Conservation (phyloP, 306 rosid genomes). For the Castanospermum australe region DNA sequence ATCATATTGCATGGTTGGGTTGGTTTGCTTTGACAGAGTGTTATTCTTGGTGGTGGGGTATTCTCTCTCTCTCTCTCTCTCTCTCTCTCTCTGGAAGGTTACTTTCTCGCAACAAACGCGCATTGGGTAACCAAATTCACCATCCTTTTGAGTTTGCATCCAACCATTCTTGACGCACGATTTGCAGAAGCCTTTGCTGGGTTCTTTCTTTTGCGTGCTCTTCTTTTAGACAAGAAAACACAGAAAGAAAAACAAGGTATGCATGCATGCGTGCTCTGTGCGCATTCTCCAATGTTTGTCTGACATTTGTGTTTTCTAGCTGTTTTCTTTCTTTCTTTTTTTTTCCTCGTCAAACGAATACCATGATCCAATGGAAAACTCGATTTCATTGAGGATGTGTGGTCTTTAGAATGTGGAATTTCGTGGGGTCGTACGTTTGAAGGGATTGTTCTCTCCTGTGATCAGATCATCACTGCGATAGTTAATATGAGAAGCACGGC, state of each 20-base stretch:
- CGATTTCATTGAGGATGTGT: neutral
- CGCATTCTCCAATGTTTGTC: neutral
- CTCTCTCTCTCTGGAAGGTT: neutral
- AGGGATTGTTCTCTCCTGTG: constrained; percentile 3
- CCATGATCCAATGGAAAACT: neutral
- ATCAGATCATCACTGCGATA: neutral
- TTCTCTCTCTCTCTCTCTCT: constrained; percentile 6
- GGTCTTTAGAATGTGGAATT: neutral
- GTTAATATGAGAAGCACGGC: neutral
- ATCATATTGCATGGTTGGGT: constrained; percentile 33
- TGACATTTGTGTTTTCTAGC: neutral
- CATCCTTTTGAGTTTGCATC: constrained; percentile 21
- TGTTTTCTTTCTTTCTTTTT: neutral
- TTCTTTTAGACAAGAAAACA: neutral
- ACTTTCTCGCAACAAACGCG: constrained; percentile 44
- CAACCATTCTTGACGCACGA: constrained; percentile 11
- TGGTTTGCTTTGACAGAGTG: constrained; percentile 21
- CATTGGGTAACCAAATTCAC: neutral
- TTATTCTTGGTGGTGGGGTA: constrained; percentile 25
- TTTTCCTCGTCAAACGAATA: neutral
- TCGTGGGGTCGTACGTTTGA: neutral
- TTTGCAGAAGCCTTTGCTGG: neutral
- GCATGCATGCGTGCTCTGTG: too few species aligned
- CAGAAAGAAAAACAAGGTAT: constrained; percentile 31
- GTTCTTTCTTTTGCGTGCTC: constrained; percentile 17